Conservation (phyloP, 2,329 filamentous ascomycete species). For the Ophiocordyceps camponoti-rufipedis region DNA sequence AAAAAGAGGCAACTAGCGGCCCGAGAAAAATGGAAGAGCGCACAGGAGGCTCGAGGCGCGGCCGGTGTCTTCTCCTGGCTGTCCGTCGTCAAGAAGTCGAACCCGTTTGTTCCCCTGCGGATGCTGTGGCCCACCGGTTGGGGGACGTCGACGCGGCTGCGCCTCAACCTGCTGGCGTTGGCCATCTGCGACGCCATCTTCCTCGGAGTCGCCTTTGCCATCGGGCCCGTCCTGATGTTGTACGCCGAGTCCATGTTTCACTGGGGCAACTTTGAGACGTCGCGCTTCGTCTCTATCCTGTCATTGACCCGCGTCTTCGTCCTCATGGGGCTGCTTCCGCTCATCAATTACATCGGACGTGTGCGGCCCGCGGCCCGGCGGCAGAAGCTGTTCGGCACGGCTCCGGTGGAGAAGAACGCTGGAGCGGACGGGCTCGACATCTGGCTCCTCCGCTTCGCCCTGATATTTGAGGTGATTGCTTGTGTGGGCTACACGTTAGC, state of each 20-base stretch:
- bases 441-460: constrained; percentile 52
- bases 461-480: constrained; percentile 61
- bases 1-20: constrained; percentile 52
- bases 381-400: constrained; percentile 16
- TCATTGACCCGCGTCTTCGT: constrained; percentile 60
- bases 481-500: constrained; percentile 57
- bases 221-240: constrained; percentile 63
- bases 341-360: constrained; percentile 60
- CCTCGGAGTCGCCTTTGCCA: constrained; percentile 66
- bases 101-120: constrained; percentile 59
- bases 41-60: constrained; percentile 19
- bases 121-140: constrained; percentile 58
- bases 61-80: constrained; percentile 10
- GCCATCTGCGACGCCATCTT: constrained; percentile 67
- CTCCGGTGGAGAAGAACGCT: constrained; percentile 28
- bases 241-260: constrained; percentile 67
- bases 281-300: constrained; percentile 62
- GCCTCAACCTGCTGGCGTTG: constrained; percentile 67
- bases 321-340: constrained; percentile 57
- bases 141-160: constrained; percentile 37
- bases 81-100: constrained; percentile 25
- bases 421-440: constrained; percentile 70
- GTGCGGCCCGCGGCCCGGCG: constrained; percentile 26
- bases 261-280: constrained; percentile 70
- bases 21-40: constrained; percentile 42